Conservation (phyloP, 2,329 filamentous ascomycete genomes). For the Zymoseptoria brevis region DNA sequence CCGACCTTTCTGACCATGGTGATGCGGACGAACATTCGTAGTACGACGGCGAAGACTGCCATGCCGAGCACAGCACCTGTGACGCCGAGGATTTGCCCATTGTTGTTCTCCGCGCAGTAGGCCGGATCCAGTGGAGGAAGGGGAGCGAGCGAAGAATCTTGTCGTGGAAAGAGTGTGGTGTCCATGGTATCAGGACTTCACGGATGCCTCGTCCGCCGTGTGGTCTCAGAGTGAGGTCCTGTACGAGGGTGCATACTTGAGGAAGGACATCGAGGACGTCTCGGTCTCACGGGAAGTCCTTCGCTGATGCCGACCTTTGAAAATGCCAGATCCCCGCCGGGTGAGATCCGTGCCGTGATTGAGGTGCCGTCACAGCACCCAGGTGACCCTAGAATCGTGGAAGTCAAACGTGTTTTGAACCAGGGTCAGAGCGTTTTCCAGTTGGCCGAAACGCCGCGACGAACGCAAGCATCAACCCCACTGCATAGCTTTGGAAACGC, state of each 20-base stretch:
- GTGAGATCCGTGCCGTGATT: background rate
- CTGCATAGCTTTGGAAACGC: background rate
- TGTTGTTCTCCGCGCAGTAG: conserved; percentile 21
- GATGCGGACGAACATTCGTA: conserved; percentile 33
- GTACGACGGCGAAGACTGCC: conserved; percentile 15
- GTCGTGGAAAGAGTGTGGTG: background rate
- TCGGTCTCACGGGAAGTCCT: too few species aligned
- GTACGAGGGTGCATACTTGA: background rate
- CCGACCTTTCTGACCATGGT: conserved; percentile 43
- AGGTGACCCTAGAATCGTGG: background rate
- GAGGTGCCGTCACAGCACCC: background rate
- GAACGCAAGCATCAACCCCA: background rate
- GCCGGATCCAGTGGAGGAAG: conserved; percentile 10
- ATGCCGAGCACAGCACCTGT: conserved; percentile 17
- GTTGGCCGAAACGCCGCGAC: background rate
- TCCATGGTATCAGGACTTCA: background rate
- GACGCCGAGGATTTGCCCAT: conserved; percentile 16
- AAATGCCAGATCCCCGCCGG: background rate
- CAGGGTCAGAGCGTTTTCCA: background rate
- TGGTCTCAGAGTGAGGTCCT: background rate
- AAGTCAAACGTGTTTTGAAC: background rate
- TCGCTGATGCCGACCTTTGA: background rate
- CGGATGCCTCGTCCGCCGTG: background rate
- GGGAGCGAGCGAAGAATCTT: background rate
- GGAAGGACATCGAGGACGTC: background rate